Percentiles rank a stretch among this genome's conserved stretches.
Conservation (phyloP, 2,329 filamentous ascomycete species). For the Fusarium fracticaudum region DNA sequence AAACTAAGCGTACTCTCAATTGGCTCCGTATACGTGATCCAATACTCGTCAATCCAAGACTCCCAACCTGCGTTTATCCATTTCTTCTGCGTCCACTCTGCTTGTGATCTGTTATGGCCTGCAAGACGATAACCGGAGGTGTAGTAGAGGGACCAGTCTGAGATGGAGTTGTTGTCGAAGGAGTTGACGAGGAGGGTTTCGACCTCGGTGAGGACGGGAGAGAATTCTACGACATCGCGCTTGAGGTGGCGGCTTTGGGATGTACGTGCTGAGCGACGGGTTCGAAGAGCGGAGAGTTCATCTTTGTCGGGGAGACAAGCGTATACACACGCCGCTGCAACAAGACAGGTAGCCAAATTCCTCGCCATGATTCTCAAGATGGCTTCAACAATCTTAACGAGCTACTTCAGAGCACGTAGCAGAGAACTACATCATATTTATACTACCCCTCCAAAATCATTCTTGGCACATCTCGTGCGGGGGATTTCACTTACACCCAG, state of each 20-base stretch:
- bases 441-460: not conserved
- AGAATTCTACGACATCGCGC: conserved; percentile 8
- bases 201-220: not conserved
- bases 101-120: conserved; percentile 26
- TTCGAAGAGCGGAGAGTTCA: conserved; percentile 9
- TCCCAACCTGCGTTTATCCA: conserved; percentile 33
- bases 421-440: not conserved
- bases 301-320: conserved; percentile 28
- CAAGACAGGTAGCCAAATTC: conserved; percentile 8
- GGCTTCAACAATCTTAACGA: not conserved
- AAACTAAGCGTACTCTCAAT: conserved; percentile 30
- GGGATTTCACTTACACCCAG: not conserved
- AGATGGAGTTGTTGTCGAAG: conserved; percentile 23
- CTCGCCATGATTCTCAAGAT: conserved; percentile 6
- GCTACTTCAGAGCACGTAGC: fast-evolving
- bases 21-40: conserved; percentile 31
- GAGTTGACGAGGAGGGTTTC: conserved; percentile 24
- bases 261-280: not conserved
- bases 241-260: conserved; percentile 8
- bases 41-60: conserved; percentile 33
- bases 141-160: conserved; percentile 35
- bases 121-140: conserved; percentile 32
- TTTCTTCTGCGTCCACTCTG: conserved; percentile 33
- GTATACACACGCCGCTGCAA: conserved; percentile 26
- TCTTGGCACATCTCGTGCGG: conserved; percentile 4